phyloP scores from a whole-genome alignment of 169 alveolate species.

The Eimeria necatrix region DNA sequence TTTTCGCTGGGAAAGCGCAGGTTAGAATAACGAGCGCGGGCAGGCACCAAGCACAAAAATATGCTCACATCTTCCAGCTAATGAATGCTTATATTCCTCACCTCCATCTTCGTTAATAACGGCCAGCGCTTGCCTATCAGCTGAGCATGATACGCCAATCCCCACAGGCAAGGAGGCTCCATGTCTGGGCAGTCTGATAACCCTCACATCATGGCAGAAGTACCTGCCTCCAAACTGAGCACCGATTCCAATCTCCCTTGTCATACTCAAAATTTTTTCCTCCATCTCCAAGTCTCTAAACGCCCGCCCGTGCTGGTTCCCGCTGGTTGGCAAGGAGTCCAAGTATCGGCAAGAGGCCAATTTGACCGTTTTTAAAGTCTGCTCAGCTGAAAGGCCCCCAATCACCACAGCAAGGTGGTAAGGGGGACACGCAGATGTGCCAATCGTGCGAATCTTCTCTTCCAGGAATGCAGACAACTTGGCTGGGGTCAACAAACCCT shows the following conservation, averaged over 20 bases:
- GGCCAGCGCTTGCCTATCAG: constrained; percentile 92
- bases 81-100: neutral
- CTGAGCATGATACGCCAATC: constrained; percentile 95
- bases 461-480: constrained; percentile 86
- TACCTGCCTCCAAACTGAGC: constrained; percentile 96
- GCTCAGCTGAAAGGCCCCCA: constrained; percentile 94
- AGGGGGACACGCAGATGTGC: constrained; percentile 96
- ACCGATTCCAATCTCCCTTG: constrained; percentile 92
- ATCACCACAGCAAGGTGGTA: constrained; percentile 94
- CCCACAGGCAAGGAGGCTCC: constrained; percentile 95
- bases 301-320: constrained; percentile 89
- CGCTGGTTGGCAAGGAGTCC: constrained; percentile 90
- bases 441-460: constrained; percentile 89
- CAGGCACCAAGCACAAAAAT: too few relatives aligned
- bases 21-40: too few relatives aligned
- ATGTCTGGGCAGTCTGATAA: constrained; percentile 93
- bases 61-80: too few relatives aligned
- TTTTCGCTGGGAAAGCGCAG: too few relatives aligned
- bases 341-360: constrained; percentile 90
- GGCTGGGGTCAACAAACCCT: constrained; percentile 88
- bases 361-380: constrained; percentile 92
- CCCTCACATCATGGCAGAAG: constrained; percentile 94
- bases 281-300: constrained; percentile 91
- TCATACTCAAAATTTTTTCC: constrained; percentile 60
- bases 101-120: constrained; percentile 87